phyloP scores from a whole-genome alignment of 2,329 filamentous ascomycete species.

The Sporothrix sp. region DNA sequence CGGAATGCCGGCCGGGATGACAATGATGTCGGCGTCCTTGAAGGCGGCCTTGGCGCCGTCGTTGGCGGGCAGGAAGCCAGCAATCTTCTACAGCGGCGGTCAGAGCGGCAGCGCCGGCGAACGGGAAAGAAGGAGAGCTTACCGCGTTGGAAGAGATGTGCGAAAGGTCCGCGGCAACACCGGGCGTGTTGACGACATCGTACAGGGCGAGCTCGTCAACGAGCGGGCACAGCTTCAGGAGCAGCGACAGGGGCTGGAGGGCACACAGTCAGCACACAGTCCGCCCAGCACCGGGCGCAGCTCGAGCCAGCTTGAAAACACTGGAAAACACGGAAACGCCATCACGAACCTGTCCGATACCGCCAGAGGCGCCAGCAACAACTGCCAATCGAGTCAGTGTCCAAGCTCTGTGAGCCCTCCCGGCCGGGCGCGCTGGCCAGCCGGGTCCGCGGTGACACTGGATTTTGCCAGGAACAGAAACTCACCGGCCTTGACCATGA shows the following conservation, averaged over 20 bases:
- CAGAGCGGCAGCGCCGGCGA: neutral
- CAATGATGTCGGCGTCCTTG: slow-evolving; percentile 87
- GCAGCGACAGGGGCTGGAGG: slow-evolving; percentile 85
- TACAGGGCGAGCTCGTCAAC: slow-evolving; percentile 92
- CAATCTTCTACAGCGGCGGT: slow-evolving; percentile 53
- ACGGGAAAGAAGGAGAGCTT: slow-evolving; percentile 24
- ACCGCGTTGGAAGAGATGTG: slow-evolving; percentile 90
- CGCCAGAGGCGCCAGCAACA: slow-evolving; percentile 93
- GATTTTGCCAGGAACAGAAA: neutral
- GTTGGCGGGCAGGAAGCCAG: slow-evolving; percentile 78
- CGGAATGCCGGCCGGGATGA: slow-evolving; percentile 96
- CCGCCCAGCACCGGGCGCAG: too few species aligned
- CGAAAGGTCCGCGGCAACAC: slow-evolving; percentile 90
- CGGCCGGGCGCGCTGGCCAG: neutral
- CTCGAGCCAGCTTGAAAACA: neutral
- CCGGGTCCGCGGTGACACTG: neutral
- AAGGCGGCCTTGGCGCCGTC: slow-evolving; percentile 80
- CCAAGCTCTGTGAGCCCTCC: neutral
- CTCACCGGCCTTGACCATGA: slow-evolving; percentile 32
- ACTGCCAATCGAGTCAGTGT: slow-evolving; percentile 31
- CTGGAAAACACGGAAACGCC: too few species aligned
- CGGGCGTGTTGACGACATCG: slow-evolving; percentile 98
- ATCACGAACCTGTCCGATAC: slow-evolving; percentile 82
- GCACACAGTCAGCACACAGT: slow-evolving; percentile 2
- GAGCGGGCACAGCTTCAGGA: slow-evolving; percentile 82